A percentile compares a stretch with the other conserved stretches of the same genome.
phyloP scores from a whole-genome alignment of 805 yeast species.

The Zygosaccharomyces siamensis region DNA sequence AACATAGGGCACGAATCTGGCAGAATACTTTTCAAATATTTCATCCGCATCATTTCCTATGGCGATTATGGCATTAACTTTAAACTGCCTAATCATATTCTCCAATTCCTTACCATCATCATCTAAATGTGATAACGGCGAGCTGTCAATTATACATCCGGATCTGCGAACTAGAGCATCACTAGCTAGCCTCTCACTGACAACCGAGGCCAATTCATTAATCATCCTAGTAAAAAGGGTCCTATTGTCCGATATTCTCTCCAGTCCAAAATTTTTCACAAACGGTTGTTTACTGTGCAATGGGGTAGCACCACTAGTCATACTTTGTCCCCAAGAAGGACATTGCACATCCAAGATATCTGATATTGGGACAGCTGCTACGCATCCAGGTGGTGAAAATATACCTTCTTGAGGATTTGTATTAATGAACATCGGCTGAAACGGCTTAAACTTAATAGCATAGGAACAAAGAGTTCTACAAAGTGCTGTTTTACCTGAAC shows the following conservation, averaged over 20 bases:
- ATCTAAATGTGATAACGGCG: slow-evolving; percentile 21
- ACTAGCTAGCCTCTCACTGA: slow-evolving; percentile 28
- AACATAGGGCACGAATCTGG: slow-evolving; percentile 10
- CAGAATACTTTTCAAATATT: slow-evolving; percentile 14
- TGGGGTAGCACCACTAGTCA: slow-evolving; percentile 68
- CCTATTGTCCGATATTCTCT: slow-evolving; percentile 49
- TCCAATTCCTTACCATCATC: slow-evolving; percentile 20
- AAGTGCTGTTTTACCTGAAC: slow-evolving; percentile 75
- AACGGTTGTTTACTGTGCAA: slow-evolving; percentile 86
- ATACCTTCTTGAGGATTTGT: slow-evolving; percentile 71
- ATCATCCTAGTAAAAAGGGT: slow-evolving; percentile 45
- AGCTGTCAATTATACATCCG: slow-evolving; percentile 32
- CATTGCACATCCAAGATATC: slow-evolving; percentile 72
- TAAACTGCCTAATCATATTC: slow-evolving; percentile 18
- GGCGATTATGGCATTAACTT: slow-evolving; percentile 22
- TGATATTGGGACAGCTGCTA: slow-evolving; percentile 78
- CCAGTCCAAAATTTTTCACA: slow-evolving; percentile 76
- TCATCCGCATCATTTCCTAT: slow-evolving; percentile 19
- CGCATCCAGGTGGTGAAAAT: slow-evolving; percentile 73
- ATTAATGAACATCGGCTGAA: slow-evolving; percentile 69
- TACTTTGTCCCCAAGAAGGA: slow-evolving; percentile 70
- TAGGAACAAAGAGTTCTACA: slow-evolving; percentile 67
- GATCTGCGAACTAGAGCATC: slow-evolving; percentile 33
- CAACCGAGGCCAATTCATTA: slow-evolving; percentile 47
- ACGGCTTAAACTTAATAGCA: slow-evolving; percentile 61